Conservation (phyloP, 192 early-diverging fungal species). For the Chytriomyces sp. region DNA sequence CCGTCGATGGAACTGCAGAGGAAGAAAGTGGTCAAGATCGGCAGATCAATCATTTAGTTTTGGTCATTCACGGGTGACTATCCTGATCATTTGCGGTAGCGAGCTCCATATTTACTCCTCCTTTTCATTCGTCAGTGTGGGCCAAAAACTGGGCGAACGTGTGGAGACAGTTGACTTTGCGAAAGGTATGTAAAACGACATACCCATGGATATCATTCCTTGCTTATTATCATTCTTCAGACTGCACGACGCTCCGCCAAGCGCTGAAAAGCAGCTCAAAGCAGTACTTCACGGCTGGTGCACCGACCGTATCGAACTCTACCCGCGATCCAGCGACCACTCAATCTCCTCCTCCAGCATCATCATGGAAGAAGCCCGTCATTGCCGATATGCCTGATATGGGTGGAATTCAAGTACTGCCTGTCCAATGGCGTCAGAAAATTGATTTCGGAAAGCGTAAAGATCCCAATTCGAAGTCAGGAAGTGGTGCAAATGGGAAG, state of each 20-base stretch:
- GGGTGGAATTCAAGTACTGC: constrained; percentile 74
- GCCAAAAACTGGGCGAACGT: constrained; percentile 79
- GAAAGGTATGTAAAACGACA: constrained; percentile 40
- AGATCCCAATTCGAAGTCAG: constrained; percentile 13
- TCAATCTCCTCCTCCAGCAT: constrained; percentile 16
- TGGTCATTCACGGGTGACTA: constrained; percentile 78
- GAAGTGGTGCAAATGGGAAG: neutral
- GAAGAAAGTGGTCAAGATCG: constrained; percentile 58
- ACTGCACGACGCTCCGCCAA: constrained; percentile 71
- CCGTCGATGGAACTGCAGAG: constrained; percentile 45
- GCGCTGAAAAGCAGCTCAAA: constrained; percentile 63
- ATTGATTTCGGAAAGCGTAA: constrained; percentile 74
- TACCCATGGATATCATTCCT: no score
- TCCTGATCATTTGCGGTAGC: neutral
- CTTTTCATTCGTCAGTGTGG: constrained; percentile 56
- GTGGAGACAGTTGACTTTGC: constrained; percentile 71
- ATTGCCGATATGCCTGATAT: constrained; percentile 44
- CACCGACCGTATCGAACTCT: constrained; percentile 18
- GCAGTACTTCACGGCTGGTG: constrained; percentile 41
- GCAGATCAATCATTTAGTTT: constrained; percentile 75
- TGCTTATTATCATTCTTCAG: constrained; percentile 41
- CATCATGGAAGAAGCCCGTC: constrained; percentile 31
- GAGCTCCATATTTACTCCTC: neutral
- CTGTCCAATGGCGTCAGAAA: constrained; percentile 83
- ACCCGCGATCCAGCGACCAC: constrained; percentile 22